These are phyloP conservation scores for Bryum argenteum DNA, from an alignment of 225 moss, liverwort and hornwort species.

Conservation along the genomic window DNA sequence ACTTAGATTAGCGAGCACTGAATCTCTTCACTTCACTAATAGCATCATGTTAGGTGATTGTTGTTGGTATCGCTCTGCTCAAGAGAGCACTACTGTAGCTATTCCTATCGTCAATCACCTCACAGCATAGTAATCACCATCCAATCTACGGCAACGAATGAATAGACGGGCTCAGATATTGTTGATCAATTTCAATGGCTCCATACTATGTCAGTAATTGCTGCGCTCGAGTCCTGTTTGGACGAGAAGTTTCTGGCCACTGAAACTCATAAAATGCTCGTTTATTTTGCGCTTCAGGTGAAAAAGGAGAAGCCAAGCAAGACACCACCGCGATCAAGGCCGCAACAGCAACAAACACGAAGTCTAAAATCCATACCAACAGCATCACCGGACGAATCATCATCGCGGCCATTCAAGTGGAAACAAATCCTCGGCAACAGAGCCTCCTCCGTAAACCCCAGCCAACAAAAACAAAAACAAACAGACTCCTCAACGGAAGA, in stretches of 20 bases:
- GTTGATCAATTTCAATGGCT: no score
- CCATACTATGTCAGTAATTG: no score
- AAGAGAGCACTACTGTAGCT: no score
- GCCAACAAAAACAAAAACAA: conserved; percentile 25
- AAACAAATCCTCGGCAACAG: conserved; percentile 42
- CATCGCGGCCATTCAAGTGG: conserved; percentile 43
- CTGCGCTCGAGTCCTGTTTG: no score
- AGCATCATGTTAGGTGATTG: no score
- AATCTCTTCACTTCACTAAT: no score
- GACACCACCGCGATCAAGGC: conserved; percentile 26
- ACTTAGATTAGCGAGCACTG: no score
- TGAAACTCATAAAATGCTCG: neutral
- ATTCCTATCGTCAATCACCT: no score
- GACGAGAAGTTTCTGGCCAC: neutral
- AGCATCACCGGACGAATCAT: conserved; percentile 4
- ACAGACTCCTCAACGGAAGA: conserved; percentile 15
- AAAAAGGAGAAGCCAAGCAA: conserved; percentile 38
- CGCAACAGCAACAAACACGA: neutral
- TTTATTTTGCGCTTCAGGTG: conserved; percentile 29
- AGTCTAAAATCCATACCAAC: conserved; percentile 25
- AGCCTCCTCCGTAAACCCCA: conserved; percentile 42
- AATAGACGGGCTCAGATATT: no score
- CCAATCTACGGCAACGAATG: no score
- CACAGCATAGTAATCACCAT: no score
- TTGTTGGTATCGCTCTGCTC: no score